phyloP scores from a whole-genome alignment of 306 rosid genomes.

The Sicyos edulis region DNA sequence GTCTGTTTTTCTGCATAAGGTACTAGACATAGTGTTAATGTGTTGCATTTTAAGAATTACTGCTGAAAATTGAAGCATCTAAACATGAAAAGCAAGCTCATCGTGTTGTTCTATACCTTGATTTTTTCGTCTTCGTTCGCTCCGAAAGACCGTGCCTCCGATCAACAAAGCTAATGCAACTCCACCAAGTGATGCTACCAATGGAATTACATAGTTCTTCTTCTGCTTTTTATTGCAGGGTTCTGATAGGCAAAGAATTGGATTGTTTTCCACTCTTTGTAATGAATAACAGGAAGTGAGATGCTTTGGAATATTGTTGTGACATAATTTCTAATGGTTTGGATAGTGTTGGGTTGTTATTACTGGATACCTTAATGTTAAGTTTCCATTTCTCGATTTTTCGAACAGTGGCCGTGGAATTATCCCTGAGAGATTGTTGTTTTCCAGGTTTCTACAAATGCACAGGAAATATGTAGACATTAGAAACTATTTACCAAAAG shows the following conservation, averaged over 20 bases:
- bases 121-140: slow-evolving; percentile 21
- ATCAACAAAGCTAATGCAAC: slow-evolving; percentile 22
- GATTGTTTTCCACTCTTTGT: slow-evolving; percentile 35
- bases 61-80: slow-evolving; percentile 8
- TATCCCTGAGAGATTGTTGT: slow-evolving; percentile 32
- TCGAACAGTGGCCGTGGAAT: slow-evolving; percentile 35
- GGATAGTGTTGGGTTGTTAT: not conserved
- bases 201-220: slow-evolving; percentile 20
- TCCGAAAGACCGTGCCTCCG: slow-evolving; percentile 22
- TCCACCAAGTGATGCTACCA: slow-evolving; percentile 41
- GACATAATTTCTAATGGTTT: not conserved
- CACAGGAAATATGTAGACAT: not conserved
- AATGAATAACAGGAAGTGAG: slow-evolving; percentile 10
- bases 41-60: not conserved
- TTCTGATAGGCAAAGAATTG: slow-evolving; percentile 27
- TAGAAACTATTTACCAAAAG: not conserved
- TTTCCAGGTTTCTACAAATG: slow-evolving; percentile 42
- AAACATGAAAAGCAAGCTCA: slow-evolving; percentile 3
- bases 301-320: not conserved
- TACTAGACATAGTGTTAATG: not conserved
- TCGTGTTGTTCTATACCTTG: slow-evolving; percentile 8
- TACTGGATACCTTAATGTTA: slow-evolving; percentile 41
- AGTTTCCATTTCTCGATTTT: slow-evolving; percentile 27
- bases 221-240: slow-evolving; percentile 25
- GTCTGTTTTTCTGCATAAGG: slow-evolving; percentile 8